phyloP scores from a whole-genome alignment of 495 filamentous ascomycete species.

The Lichina pygmaea region DNA sequence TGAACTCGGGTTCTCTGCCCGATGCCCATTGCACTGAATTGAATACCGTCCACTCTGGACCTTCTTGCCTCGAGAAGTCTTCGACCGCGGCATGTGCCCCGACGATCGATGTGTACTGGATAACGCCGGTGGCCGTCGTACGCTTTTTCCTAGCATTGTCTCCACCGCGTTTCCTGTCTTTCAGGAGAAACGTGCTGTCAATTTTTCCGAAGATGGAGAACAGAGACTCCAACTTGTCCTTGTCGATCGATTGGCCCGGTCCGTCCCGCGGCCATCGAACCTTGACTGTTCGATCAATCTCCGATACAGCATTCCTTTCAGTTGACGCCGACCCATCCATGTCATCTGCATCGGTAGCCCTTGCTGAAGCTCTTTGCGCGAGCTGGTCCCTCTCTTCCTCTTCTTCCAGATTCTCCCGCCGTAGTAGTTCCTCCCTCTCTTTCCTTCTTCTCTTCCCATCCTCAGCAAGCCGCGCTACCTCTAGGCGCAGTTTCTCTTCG shows the following conservation, averaged over 20 bases:
- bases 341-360: conserved; percentile 16
- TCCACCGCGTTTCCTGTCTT: conserved; percentile 20
- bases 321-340: no score
- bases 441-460: conserved; percentile 22
- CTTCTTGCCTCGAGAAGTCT: conserved; percentile 20
- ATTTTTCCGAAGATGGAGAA: conserved; percentile 29
- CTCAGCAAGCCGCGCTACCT: conserved; percentile 35
- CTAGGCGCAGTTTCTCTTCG: conserved; percentile 28
- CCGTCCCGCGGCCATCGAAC: conserved; percentile 28
- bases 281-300: conserved; percentile 31
- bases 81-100: conserved; percentile 31
- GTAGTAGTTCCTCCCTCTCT: conserved; percentile 11
- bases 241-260: conserved; percentile 13
- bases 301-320: conserved; percentile 17
- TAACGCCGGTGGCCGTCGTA: conserved; percentile 22
- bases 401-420: conserved; percentile 5
- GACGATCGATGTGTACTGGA: conserved; percentile 31
- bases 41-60: conserved; percentile 18
- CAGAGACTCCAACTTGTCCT: conserved; percentile 16
- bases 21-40: conserved; percentile 31
- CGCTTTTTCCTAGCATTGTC: conserved; percentile 16
- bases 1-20: conserved; percentile 21
- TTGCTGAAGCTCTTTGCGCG: conserved; percentile 1
- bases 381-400: conserved; percentile 18
- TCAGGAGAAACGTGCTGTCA: conserved; percentile 24